Percentiles rank a stretch among this genome's conserved stretches.
Conservation (phyloP, 768 basidiomycete genomes). For the Flagelloscypha sp. region DNA sequence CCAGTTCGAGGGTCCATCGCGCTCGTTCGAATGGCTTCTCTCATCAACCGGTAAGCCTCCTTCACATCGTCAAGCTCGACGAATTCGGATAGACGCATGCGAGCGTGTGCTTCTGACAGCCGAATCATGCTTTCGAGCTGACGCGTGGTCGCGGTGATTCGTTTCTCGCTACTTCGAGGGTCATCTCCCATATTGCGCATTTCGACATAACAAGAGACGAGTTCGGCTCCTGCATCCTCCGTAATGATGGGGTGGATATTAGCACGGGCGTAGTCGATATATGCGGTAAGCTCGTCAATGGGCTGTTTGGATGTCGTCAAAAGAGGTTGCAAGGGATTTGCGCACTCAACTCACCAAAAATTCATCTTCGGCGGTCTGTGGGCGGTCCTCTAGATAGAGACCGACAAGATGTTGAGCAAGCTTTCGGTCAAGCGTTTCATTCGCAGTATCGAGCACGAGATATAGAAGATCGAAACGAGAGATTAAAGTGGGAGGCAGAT, state of each 20-base stretch:
- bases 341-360: conserved; percentile 54
- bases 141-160: conserved; percentile 96
- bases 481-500: conserved; percentile 94
- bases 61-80: conserved; percentile 84
- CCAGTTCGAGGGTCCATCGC: conserved; percentile 96
- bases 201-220: conserved; percentile 85
- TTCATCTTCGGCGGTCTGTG: conserved; percentile 56
- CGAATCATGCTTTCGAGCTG: conserved; percentile 98
- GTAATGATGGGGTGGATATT: conserved; percentile 82
- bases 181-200: conserved; percentile 91
- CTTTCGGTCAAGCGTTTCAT: conserved; percentile 77
- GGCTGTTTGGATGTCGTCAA: conserved; percentile 41
- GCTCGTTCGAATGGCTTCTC: conserved; percentile 88
- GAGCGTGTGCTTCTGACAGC: conserved; percentile 90
- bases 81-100: conserved; percentile 86
- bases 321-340: neutral
- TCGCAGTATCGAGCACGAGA: conserved; percentile 89
- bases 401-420: conserved; percentile 91
- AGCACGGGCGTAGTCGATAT: conserved; percentile 87
- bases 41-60: conserved; percentile 92
- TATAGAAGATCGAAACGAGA: conserved; percentile 97
- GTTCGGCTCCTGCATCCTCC: conserved; percentile 75
- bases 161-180: conserved; percentile 78
- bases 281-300: conserved; percentile 82
- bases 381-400: conserved; percentile 88